A percentile compares a stretch with the other conserved stretches of the same genome.
These are phyloP conservation scores for Colletotrichum brevisporum DNA, from an alignment of 2,329 filamentous ascomycete genomes.

Conservation along the genomic window DNA sequence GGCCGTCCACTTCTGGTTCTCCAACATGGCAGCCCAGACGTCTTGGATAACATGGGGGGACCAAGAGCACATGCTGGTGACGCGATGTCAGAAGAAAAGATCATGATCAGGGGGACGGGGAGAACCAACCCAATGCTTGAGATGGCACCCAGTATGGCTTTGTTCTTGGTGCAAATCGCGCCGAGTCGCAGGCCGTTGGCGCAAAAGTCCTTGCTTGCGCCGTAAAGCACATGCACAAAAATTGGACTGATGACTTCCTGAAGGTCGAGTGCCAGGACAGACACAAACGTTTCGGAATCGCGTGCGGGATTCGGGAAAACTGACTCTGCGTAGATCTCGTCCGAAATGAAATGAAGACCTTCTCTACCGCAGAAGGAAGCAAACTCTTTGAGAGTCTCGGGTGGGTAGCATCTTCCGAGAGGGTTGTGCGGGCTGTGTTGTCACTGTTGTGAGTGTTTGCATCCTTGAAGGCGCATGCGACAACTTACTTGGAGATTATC, in stretches of 20 bases:
- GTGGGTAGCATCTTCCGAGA: conserved; percentile 48
- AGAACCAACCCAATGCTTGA: conserved; percentile 30
- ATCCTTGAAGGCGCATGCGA: not conserved
- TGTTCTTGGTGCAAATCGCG: conserved; percentile 44
- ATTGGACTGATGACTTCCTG: conserved; percentile 51
- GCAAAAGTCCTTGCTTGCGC: conserved; percentile 55
- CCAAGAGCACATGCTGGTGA: conserved; percentile 31
- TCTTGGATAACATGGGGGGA: conserved; percentile 33
- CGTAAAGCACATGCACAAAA: conserved; percentile 57
- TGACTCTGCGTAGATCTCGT: conserved; percentile 65
- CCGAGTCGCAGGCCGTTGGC: conserved; percentile 60
- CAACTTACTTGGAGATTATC: conserved; percentile 38
- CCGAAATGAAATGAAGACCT: conserved; percentile 59
- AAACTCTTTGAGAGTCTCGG: conserved; percentile 46
- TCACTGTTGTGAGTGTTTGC: not conserved
- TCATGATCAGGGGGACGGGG: too few relatives aligned
- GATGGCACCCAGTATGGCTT: conserved; percentile 26
- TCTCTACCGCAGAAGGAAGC: conserved; percentile 58
- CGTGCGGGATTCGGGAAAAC: conserved; percentile 53
- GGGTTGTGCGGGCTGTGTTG: conserved; percentile 49
- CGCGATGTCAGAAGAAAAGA: not conserved
- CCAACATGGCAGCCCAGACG: conserved; percentile 36
- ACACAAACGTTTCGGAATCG: conserved; percentile 53
- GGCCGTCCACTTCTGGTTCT: conserved; percentile 11
- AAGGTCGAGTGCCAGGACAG: conserved; percentile 51